Evolutionary conservation across 1,139 yeast species (phyloP).

Genomic region (Saccharomycopsis hybrid): DNA sequence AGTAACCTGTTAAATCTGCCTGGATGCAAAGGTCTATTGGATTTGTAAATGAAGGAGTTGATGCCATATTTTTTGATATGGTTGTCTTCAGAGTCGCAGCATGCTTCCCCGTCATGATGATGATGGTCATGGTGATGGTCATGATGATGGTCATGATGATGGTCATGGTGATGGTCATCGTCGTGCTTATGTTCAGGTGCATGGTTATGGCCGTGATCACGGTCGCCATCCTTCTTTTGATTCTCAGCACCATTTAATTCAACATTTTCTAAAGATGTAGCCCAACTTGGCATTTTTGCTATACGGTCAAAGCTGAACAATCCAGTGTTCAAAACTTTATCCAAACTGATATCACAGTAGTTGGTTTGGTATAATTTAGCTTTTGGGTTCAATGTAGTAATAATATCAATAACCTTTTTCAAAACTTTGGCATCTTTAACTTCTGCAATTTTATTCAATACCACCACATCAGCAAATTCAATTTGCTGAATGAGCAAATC

Average conservation of each 20-base stretch:
- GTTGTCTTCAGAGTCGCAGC: background rate
- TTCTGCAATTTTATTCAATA: constrained; percentile 34
- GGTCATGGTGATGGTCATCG: too few relatives aligned
- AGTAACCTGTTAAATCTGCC: constrained; percentile 33
- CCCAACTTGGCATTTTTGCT: constrained; percentile 40
- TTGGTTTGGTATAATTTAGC: constrained; percentile 34
- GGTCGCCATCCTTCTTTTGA: constrained; percentile 1
- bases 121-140: constrained; percentile 8
- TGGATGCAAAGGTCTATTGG: constrained; percentile 41
- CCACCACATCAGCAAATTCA: constrained; percentile 39
- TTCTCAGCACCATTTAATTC: background rate
- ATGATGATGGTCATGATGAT: constrained; percentile 10
- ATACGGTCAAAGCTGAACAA: constrained; percentile 37
- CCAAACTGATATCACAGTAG: constrained; percentile 33
- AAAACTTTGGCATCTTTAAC: constrained; percentile 33
- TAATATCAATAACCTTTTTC: constrained; percentile 32
- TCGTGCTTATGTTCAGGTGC: too few relatives aligned
- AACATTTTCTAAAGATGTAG: constrained; percentile 38
- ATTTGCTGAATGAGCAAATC: constrained; percentile 42
- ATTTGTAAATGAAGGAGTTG: constrained; percentile 36
- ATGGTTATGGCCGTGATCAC: too few relatives aligned
- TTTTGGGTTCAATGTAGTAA: constrained; percentile 36
- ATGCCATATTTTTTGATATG: too few relatives aligned
- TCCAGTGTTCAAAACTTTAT: constrained; percentile 29
- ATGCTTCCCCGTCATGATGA: constrained; percentile 31